Conservation (phyloP, 305 asterid species). For the Fraxinus baroniana region DNA sequence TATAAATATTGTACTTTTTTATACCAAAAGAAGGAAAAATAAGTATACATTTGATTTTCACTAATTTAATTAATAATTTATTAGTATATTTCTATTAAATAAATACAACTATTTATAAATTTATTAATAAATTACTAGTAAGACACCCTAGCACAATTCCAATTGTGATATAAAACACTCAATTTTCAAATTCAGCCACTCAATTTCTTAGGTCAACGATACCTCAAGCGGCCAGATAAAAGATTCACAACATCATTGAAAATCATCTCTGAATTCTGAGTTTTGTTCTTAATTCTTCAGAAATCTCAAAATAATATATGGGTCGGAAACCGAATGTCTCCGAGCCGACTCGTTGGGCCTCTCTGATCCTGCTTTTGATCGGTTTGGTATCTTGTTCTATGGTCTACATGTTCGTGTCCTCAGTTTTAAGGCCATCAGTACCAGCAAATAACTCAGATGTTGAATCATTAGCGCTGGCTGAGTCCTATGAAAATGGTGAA, state of each 20-base stretch:
- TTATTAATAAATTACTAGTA: no score
- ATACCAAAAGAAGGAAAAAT: no score
- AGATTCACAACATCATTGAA: background rate
- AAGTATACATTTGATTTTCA: no score
- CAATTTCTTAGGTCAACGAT: background rate
- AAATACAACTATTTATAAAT: no score
- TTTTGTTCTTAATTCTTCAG: conserved; percentile 21
- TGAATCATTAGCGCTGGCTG: conserved; percentile 25
- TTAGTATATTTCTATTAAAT: no score
- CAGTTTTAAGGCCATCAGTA: conserved; percentile 37
- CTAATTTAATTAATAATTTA: no score
- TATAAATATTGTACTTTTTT: no score
- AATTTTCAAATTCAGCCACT: background rate
- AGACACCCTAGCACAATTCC: background rate
- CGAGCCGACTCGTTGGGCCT: conserved; percentile 59
- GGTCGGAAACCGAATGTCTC: conserved; percentile 64
- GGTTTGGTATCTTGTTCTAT: conserved; percentile 64
- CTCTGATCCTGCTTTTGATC: conserved; percentile 60
- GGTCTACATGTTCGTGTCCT: conserved; percentile 63
- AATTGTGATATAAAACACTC: background rate
- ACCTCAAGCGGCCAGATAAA: background rate
- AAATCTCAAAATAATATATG: conserved; percentile 36
- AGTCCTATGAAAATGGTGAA: conserved; percentile 20
- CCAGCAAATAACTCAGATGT: conserved; percentile 21
- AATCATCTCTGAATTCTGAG: conserved; percentile 15